Conservation (phyloP, 139 green algal genomes). For the Choricystis sp. region DNA sequence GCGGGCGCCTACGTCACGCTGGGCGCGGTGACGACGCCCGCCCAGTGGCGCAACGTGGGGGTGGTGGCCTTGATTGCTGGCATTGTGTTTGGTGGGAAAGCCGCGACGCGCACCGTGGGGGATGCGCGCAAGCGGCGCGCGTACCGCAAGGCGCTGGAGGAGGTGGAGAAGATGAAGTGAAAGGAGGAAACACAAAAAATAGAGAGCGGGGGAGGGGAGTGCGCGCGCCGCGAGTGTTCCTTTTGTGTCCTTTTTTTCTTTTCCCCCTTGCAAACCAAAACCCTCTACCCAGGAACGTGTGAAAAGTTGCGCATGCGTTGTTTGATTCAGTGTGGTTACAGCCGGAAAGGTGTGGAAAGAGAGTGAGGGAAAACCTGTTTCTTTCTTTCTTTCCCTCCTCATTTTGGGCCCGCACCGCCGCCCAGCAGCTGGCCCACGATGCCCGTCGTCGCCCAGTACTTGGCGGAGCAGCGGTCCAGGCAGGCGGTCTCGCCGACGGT, state of each 20-base stretch:
- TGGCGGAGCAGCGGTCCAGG: constrained; percentile 79
- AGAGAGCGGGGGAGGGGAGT: background rate
- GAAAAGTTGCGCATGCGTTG: too few species aligned
- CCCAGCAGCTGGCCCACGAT: constrained; percentile 37
- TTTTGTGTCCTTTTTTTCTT: background rate
- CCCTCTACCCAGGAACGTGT: too few species aligned
- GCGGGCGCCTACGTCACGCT: background rate
- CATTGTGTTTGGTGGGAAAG: background rate
- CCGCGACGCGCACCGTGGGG: too few species aligned
- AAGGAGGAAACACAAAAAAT: constrained; percentile 1
- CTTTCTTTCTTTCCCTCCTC: background rate
- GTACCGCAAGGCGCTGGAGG: background rate
- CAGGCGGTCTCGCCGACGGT: constrained; percentile 92
- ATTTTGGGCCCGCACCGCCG: background rate
- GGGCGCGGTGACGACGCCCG: background rate
- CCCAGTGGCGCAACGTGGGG: background rate
- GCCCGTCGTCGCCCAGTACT: constrained; percentile 78
- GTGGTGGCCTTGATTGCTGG: background rate
- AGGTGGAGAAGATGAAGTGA: constrained; percentile 8
- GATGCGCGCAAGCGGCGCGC: background rate
- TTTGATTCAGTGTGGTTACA: too few species aligned
- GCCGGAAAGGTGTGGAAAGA: too few species aligned
- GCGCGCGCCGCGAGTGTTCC: background rate
- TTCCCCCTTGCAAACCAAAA: background rate
- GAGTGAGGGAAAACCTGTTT: too few species aligned